phyloP scores from a whole-genome alignment of 441 rosid species.

The Flueggea neowawraea region DNA sequence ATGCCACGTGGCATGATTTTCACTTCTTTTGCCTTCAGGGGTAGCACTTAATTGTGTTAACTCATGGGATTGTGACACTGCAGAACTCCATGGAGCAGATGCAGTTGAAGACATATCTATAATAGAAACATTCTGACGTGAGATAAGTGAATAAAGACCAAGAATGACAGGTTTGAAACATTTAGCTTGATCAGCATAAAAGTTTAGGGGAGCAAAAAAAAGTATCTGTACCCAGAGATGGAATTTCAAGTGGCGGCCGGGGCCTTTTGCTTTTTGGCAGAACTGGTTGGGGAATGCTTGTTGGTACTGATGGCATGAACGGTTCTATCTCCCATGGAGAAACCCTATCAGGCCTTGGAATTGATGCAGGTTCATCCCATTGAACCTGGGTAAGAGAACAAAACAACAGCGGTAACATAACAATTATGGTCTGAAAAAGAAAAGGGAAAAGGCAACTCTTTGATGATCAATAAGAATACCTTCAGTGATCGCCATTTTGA shows the following conservation, averaged over 20 bases:
- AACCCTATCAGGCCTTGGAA: conserved; percentile 84
- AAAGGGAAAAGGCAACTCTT: background rate
- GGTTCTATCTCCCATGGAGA: conserved; percentile 99
- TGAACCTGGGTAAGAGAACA: conserved; percentile 49
- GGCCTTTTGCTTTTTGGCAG: conserved; percentile 65
- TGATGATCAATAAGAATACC: conserved; percentile 32
- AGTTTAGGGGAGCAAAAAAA: background rate
- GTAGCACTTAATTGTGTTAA: conserved; percentile 31
- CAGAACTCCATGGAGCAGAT: conserved; percentile 39
- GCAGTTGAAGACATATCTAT: conserved; percentile 45
- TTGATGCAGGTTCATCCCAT: conserved; percentile 90
- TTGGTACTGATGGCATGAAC: conserved; percentile 38
- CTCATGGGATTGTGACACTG: conserved; percentile 40
- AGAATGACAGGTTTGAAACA: conserved; percentile 14
- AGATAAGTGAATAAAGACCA: background rate
- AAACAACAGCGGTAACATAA: background rate
- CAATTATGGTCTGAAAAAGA: background rate
- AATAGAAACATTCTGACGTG: background rate
- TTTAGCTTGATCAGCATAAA: conserved; percentile 3
- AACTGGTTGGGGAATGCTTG: conserved; percentile 38
- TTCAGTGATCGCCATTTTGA: conserved; percentile 92
- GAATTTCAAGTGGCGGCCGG: conserved; percentile 40
- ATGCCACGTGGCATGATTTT: conserved; percentile 48
- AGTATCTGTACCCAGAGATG: conserved; percentile 36
- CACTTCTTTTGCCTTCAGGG: conserved; percentile 48